phyloP scores from a whole-genome alignment of 148 eudicot species.

The Selenicereus undatus region DNA sequence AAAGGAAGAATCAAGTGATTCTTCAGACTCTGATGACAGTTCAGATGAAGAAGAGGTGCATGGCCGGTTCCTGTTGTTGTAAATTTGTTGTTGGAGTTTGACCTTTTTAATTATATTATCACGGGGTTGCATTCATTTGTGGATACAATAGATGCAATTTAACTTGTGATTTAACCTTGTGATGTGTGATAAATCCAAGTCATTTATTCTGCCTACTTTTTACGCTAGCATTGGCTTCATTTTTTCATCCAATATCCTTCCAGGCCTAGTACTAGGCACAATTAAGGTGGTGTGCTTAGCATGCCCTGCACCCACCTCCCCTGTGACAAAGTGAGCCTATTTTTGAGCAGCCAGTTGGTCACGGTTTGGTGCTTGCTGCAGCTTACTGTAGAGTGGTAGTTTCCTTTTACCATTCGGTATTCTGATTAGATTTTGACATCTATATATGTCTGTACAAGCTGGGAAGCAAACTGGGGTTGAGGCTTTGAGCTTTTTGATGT shows the following conservation, averaged over 20 bases:
- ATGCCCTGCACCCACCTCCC: no score
- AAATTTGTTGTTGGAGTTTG: background rate
- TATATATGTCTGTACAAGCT: background rate
- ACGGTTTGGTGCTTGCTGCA: background rate
- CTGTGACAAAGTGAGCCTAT: no score
- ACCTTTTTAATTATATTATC: background rate
- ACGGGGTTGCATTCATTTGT: background rate
- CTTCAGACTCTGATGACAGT: slow-evolving; percentile 19
- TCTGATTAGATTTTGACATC: background rate
- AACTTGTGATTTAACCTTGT: no score
- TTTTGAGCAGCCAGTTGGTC: background rate
- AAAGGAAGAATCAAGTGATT: slow-evolving; percentile 16
- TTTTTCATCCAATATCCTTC: no score
- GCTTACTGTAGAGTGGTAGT: no score
- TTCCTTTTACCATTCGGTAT: background rate
- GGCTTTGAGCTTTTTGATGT: background rate
- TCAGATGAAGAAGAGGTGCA: slow-evolving; percentile 26
- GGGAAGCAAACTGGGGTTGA: background rate
- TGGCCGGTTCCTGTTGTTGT: background rate
- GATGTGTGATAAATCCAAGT: no score
- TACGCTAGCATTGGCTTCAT: no score
- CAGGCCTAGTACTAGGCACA: background rate
- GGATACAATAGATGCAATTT: no score
- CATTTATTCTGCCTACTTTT: no score
- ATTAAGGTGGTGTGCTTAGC: no score